Evolutionary conservation across 805 yeast species (phyloP), one percentile per base, ranked within the genome.

Genomic region (Suhomyces sp.): DNA sequence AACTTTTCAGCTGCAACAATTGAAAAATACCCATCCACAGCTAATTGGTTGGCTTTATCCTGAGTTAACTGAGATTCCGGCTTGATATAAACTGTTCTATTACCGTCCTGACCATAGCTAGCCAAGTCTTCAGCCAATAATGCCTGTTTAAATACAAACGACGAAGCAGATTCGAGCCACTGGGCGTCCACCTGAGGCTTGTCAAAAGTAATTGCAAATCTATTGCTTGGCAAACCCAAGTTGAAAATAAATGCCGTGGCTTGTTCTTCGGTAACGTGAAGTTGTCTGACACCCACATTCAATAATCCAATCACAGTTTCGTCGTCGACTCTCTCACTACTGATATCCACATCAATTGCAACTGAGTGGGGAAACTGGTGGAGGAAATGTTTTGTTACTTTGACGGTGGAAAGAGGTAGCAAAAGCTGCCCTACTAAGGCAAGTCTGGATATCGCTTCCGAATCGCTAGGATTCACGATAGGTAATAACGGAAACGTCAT

Each of bases 211-310:
- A 76, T 62, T 4, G 74, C 70, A 48, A 84, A 62, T 57, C 88
- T 72, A 5, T 67, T 61, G 9, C 66, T 61, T 39, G 89, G 86
- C 39, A 86, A 78, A 15, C 85, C 87, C 15, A 77, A 67, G 1
- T 61, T 69, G 10, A 17, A 13, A 13, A 71, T 58, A 20, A 79
- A 63, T 35, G 62, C 69, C 0, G 61, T 59, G 1, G 67, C 74
- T 31, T 62, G 63, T 3, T 57, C 47, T 6, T 55, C 60, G 3
- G 66, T 47, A 24, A 79, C 75, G 50, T 83, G 69, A 3, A 86
- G 60, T 17, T 75, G 71, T 22, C 68, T 61, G 12, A 84, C 80
- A 44, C 94, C 94, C 47, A 72, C 73, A 61, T 88, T 87, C 52
- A 88, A 74, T 37, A 86, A 62, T 7, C 72, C 78, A 39, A 63